Base-by-base conservation (phyloP, 306 rosid genomes). In the Fragaria ananassa region DNA sequence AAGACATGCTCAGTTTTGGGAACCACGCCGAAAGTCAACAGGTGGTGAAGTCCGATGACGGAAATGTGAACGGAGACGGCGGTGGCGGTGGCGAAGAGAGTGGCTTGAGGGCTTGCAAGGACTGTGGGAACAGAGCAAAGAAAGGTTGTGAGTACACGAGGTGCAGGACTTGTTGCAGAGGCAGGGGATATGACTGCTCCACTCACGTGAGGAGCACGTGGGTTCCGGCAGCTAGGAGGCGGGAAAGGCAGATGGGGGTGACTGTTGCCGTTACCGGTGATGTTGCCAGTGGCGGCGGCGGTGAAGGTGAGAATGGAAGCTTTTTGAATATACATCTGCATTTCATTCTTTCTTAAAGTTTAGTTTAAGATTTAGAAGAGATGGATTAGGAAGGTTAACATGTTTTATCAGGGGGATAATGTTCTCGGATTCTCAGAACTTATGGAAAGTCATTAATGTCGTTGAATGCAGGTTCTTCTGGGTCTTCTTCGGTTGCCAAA, bases 121-220 rank as follows among this genome's bases (percentile, higher is more conserved):
- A 93, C 78, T 90, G 97, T 76, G 96, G 96, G 29, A 93, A 93
- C 76, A 88, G 88, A 57, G 96, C 98, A 1, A 90, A 93, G 89
- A 93, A 88, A 80, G 98, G 85, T 53, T 93, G 98, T 35, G 82
- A 74, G 19, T 85, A 14, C 45, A 75, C 74, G 25, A 86, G 96
- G 79, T 90, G 98, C 68, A 89, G 96, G 84, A 93, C 96, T 79
- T 93, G 98, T 73, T 93, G 98, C 72, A 89, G 87, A 41, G 92
- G 86, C 41, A 92, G 95, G 45, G 95, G 93, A 39, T 82, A 77
- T 73, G 81, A 89, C 58, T 93, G 96, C 64, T 82, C 46, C 70
- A 90, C 96, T 73, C 98, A 90, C 82, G 82, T 91, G 80, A 93
- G 74, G 85, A 93, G 98, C 91, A 93, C 97, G 78, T 93, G 96